phyloP scores from a whole-genome alignment of 345 rosid species.

The Arabis alpina region DNA sequence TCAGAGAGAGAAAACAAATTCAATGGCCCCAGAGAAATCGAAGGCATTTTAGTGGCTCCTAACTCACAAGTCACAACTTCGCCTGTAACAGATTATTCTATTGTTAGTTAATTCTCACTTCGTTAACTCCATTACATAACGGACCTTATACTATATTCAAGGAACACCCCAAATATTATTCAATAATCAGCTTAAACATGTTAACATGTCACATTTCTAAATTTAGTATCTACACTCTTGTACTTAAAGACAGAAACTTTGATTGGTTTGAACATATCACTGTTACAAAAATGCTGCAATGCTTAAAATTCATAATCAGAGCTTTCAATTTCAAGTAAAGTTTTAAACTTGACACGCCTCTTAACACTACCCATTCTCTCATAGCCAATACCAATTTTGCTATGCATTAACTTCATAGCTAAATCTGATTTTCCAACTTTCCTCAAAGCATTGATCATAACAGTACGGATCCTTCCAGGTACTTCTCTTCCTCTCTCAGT shows the following conservation, averaged over 20 bases:
- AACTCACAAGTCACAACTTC: constrained; percentile 26
- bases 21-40: constrained; percentile 40
- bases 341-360: constrained; percentile 70
- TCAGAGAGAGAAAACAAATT: constrained; percentile 38
- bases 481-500: constrained; percentile 83
- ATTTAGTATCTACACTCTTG: constrained; percentile 28
- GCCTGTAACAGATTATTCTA: constrained; percentile 27
- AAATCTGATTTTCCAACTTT: constrained; percentile 84
- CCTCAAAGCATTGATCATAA: constrained; percentile 81
- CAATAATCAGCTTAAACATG: constrained; percentile 15
- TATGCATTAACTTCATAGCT: constrained; percentile 88
- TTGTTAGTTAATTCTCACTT: constrained; percentile 14
- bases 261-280: constrained; percentile 40
- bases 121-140: background rate
- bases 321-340: constrained; percentile 59
- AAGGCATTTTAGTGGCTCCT: constrained; percentile 35
- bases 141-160: background rate
- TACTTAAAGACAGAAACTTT: constrained; percentile 32
- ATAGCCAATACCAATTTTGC: constrained; percentile 86
- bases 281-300: background rate
- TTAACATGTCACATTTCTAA: constrained; percentile 9
- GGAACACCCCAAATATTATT: background rate
- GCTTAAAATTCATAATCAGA: constrained; percentile 4
- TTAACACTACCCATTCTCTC: constrained; percentile 75
- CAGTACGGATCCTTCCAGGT: constrained; percentile 70